Evolutionary conservation across 495 filamentous ascomycete genomes (phyloP).

Genomic region (Aspergillus incahuasiensis): DNA sequence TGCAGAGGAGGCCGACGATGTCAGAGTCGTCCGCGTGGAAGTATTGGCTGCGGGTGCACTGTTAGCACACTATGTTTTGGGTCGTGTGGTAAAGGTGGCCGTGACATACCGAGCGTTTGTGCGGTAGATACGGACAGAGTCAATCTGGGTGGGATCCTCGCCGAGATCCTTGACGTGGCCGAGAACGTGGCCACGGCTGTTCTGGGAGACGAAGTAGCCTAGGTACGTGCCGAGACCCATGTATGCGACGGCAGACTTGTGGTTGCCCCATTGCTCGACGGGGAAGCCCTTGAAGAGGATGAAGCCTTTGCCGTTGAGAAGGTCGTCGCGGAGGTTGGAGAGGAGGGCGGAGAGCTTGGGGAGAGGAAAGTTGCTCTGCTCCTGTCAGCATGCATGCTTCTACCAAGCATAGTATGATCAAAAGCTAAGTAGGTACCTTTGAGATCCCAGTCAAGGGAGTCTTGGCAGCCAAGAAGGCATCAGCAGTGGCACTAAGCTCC

Average conservation of each 20-base stretch:
- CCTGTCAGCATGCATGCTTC: background rate
- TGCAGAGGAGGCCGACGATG: slow-evolving; percentile 80
- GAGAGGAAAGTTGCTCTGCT: slow-evolving; percentile 51
- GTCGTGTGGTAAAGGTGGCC: no score
- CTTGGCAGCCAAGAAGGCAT: slow-evolving; percentile 59
- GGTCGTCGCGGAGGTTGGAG: slow-evolving; percentile 55
- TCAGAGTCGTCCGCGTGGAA: slow-evolving; percentile 84
- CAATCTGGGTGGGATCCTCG: slow-evolving; percentile 73
- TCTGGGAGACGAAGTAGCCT: slow-evolving; percentile 82
- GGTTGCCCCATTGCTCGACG: slow-evolving; percentile 66
- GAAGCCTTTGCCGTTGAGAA: slow-evolving; percentile 83
- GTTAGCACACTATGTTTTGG: no score
- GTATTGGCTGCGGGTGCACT: slow-evolving; percentile 45
- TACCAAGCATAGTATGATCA: no score
- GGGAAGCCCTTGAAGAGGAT: slow-evolving; percentile 85
- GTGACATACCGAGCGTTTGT: slow-evolving; percentile 78
- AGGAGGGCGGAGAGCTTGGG: slow-evolving; percentile 56
- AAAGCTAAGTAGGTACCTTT: slow-evolving; percentile 37
- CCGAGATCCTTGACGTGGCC: slow-evolving; percentile 90
- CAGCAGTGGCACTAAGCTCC: slow-evolving; percentile 63
- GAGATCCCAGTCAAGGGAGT: slow-evolving; percentile 70
- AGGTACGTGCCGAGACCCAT: slow-evolving; percentile 87
- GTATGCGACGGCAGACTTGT: slow-evolving; percentile 80
- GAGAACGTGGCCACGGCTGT: slow-evolving; percentile 80
- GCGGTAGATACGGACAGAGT: slow-evolving; percentile 82